phyloP scores from a whole-genome alignment of 2,329 filamentous ascomycete genomes.

The Metarhizium album region DNA sequence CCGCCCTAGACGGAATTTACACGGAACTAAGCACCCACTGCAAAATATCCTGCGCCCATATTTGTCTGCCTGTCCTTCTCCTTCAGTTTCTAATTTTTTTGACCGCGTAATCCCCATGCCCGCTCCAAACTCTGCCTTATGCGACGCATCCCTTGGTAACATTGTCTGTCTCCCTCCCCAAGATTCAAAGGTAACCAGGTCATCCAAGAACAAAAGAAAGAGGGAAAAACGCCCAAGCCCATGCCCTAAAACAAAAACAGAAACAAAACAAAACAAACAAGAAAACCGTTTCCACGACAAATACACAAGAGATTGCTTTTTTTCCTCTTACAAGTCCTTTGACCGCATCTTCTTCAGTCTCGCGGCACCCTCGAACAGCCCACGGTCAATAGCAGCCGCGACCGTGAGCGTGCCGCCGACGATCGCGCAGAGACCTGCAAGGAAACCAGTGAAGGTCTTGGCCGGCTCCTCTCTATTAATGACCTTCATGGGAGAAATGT shows the following conservation, averaged over 20 bases:
- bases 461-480: conserved; percentile 86
- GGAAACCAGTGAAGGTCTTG: conserved; percentile 85
- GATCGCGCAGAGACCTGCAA: conserved; percentile 89
- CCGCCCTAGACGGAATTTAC: no score
- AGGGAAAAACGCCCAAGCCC: conserved; percentile 10
- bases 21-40: no score
- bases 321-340: conserved; percentile 47
- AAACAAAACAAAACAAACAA: no score
- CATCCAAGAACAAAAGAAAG: not conserved
- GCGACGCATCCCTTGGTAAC: not conserved
- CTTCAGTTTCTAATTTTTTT: not conserved
- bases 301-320: not conserved
- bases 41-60: not conserved
- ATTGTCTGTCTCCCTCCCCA: no score
- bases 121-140: not conserved
- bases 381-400: conserved; percentile 83
- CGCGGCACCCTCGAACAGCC: conserved; percentile 77
- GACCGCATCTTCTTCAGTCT: conserved; percentile 77
- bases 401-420: conserved; percentile 93
- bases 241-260: no score
- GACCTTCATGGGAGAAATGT: conserved; percentile 99
- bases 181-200: not conserved
- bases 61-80: not conserved
- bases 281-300: not conserved
- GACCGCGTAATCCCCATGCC: not conserved